Evolutionary conservation across 2,329 filamentous ascomycete genomes (phyloP).

Genomic region (Nemania diffusa): DNA sequence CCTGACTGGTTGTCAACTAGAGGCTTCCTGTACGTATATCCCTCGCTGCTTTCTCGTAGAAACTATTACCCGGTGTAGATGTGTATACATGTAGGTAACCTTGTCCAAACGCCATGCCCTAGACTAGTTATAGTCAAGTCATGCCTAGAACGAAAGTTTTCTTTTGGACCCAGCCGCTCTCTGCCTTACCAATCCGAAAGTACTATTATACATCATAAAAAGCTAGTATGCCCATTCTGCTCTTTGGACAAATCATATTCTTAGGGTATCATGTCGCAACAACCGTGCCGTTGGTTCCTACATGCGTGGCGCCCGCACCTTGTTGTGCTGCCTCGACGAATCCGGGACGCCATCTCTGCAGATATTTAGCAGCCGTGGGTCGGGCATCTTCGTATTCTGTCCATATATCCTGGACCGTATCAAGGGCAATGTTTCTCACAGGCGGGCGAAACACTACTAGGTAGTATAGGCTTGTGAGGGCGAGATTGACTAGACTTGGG

Average conservation of each 20-base stretch:
- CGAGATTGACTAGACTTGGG: conserved; percentile 71
- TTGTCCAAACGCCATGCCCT: conserved; percentile 34
- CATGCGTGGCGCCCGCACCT: conserved; percentile 30
- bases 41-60: conserved; percentile 9
- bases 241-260: conserved; percentile 21
- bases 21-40: conserved; percentile 3
- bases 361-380: conserved; percentile 70
- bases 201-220: conserved; percentile 32
- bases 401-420: conserved; percentile 75
- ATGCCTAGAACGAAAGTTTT: conserved; percentile 13
- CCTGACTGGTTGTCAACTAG: conserved; percentile 10
- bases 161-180: background rate
- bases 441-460: conserved; percentile 75
- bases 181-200: conserved; percentile 11
- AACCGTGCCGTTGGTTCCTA: conserved; percentile 35
- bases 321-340: conserved; percentile 57
- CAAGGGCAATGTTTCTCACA: conserved; percentile 69
- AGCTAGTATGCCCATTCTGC: conserved; percentile 1
- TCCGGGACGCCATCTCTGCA: conserved; percentile 68
- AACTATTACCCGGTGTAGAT: background rate
- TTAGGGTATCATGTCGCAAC: conserved; percentile 43
- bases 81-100: conserved; percentile 8
- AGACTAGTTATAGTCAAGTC: conserved; percentile 17
- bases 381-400: conserved; percentile 72
- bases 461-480: conserved; percentile 72